Evolutionary conservation across 768 basidiomycete genomes (phyloP).

Genomic region (Suillus bovinus): DNA sequence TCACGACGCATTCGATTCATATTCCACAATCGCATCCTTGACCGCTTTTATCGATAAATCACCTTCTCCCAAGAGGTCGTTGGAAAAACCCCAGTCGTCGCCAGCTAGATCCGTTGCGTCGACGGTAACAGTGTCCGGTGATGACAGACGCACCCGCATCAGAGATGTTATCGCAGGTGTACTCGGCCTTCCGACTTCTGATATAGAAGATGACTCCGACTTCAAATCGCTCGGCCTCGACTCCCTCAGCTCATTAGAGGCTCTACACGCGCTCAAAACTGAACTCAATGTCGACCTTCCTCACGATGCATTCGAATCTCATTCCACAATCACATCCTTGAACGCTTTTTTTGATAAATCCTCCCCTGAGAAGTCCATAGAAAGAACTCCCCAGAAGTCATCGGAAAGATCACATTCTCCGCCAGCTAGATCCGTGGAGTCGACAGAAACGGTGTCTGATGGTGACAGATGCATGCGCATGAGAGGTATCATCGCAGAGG

Average conservation of each 20-base stretch:
- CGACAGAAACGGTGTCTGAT: conserved; percentile 29
- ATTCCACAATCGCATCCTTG: conserved; percentile 37
- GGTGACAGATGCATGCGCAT: conserved; percentile 24
- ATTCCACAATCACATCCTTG: conserved; percentile 37
- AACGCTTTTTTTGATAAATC: conserved; percentile 9
- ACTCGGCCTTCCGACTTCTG: conserved; percentile 34
- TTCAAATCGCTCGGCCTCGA: conserved; percentile 59
- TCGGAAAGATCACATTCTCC: not conserved
- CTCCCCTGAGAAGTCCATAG: not conserved
- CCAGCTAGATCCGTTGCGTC: not conserved
- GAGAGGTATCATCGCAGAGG: conserved; percentile 42
- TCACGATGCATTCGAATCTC: conserved; percentile 40
- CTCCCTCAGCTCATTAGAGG: conserved; percentile 66
- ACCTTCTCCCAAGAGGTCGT: not conserved
- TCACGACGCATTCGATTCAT: conserved; percentile 40
- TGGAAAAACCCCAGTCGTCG: not conserved
- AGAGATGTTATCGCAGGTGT: conserved; percentile 44
- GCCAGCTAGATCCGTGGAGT: not conserved
- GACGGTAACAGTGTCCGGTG: conserved; percentile 29
- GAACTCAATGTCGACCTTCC: conserved; percentile 46
- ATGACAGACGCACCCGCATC: conserved; percentile 25
- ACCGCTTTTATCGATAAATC: conserved; percentile 13
- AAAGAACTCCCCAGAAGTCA: not conserved
- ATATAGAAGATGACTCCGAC: conserved; percentile 45
- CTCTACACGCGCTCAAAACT: conserved; percentile 45